phyloP scores from a whole-genome alignment of 2,329 filamentous ascomycete species.

The Aspergillus eucalypticola region DNA sequence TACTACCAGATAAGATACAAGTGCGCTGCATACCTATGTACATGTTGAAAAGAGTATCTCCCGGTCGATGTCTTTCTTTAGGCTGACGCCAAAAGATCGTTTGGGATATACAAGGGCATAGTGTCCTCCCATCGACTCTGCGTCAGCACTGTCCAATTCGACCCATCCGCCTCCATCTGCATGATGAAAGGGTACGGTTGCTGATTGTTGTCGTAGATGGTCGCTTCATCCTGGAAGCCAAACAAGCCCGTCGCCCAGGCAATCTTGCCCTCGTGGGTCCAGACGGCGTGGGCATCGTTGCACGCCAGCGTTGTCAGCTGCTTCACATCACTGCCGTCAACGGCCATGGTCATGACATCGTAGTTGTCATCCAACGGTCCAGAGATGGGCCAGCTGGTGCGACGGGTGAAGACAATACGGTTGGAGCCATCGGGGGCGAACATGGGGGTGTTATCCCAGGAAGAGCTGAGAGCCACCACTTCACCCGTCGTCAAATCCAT shows the following conservation, averaged over 20 bases:
- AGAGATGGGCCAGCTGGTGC: slow-evolving; percentile 30
- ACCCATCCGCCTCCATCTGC: slow-evolving; percentile 47
- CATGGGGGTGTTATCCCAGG: slow-evolving; percentile 42
- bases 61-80: neutral
- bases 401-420: slow-evolving; percentile 43
- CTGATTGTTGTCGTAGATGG: slow-evolving; percentile 46
- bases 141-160: slow-evolving; percentile 30
- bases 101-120: slow-evolving; percentile 22
- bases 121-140: slow-evolving; percentile 36
- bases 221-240: slow-evolving; percentile 46
- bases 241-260: slow-evolving; percentile 46
- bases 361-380: slow-evolving; percentile 23
- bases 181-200: slow-evolving; percentile 50
- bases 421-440: slow-evolving; percentile 42
- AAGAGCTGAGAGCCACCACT: slow-evolving; percentile 35
- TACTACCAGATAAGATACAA: too few species aligned
- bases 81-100: neutral
- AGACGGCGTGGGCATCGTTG: slow-evolving; percentile 50
- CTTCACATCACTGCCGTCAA: slow-evolving; percentile 42
- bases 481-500: slow-evolving; percentile 26
- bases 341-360: slow-evolving; percentile 45
- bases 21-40: neutral
- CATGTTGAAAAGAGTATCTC: neutral
- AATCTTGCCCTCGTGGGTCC: slow-evolving; percentile 46
- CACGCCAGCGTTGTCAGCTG: slow-evolving; percentile 36